A percentile compares a stretch with the other conserved stretches of the same genome.
Evolutionary conservation across 2,329 filamentous ascomycete species (phyloP).

Genomic region (Orbilia quercus): DNA sequence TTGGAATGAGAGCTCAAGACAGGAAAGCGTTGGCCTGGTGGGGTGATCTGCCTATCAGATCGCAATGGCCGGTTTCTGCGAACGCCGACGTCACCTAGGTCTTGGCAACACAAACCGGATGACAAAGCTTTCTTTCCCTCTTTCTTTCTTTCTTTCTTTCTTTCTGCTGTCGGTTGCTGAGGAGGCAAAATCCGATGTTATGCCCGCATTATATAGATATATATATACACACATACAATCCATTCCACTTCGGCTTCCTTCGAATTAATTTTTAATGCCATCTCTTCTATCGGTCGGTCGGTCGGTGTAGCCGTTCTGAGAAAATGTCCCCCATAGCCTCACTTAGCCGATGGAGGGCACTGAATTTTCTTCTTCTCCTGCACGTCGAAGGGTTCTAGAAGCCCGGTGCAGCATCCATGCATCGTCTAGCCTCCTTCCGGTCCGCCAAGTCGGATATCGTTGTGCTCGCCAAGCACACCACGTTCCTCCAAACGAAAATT

Average conservation of each 20-base stretch:
- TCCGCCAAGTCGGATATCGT: conserved; percentile 32
- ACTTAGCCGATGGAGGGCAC: conserved; percentile 13
- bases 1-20: neutral
- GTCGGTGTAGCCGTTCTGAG: conserved; percentile 7
- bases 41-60: conserved; percentile 15
- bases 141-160: too few relatives aligned
- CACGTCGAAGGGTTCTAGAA: conserved; percentile 38
- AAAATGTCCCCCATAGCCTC: conserved; percentile 28
- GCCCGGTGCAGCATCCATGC: conserved; percentile 27
- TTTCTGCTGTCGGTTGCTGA: neutral
- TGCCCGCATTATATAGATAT: conserved; percentile 25
- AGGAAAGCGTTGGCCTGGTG: neutral
- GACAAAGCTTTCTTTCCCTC: conserved; percentile 12
- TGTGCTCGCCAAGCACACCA: conserved; percentile 23
- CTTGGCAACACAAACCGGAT: conserved; percentile 16
- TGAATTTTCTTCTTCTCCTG: conserved; percentile 67
- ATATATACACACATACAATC: conserved; percentile 24
- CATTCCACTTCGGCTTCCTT: neutral
- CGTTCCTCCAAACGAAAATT: conserved; percentile 11
- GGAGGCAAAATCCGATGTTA: conserved; percentile 43
- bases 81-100: conserved; percentile 28
- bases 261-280: too few relatives aligned
- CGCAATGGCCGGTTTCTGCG: conserved; percentile 10
- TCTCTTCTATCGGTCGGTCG: neutral
- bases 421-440: conserved; percentile 13